Percentiles rank a stretch among this genome's conserved stretches.
These are phyloP conservation scores for Botryotinia narcissicola DNA, from an alignment of 2,329 filamentous ascomycete species.

Conservation along the genomic window DNA sequence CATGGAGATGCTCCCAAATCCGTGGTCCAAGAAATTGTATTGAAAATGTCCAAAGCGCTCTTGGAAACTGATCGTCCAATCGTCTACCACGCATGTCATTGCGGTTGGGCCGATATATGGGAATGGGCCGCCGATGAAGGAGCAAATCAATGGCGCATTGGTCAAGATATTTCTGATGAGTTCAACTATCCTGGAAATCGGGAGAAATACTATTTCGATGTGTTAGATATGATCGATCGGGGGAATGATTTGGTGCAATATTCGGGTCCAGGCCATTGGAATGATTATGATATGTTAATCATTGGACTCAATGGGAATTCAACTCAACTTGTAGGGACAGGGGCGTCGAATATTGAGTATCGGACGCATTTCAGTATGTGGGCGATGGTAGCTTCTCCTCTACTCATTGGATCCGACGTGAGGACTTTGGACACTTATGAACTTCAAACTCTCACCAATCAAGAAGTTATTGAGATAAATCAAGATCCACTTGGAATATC, in stretches of 20 bases:
- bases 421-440: slow-evolving; percentile 23
- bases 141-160: slow-evolving; percentile 50
- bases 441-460: slow-evolving; percentile 30
- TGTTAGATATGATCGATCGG: slow-evolving; percentile 47
- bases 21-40: neutral
- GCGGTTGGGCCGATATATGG: slow-evolving; percentile 47
- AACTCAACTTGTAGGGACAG: slow-evolving; percentile 44
- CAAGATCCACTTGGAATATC: slow-evolving; percentile 36
- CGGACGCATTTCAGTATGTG: slow-evolving; percentile 32
- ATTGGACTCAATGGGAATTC: slow-evolving; percentile 30
- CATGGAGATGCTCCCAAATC: slow-evolving; percentile 3
- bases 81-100: slow-evolving; percentile 52
- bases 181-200: slow-evolving; percentile 32
- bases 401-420: slow-evolving; percentile 32
- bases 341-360: slow-evolving; percentile 35
- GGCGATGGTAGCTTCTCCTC: slow-evolving; percentile 29
- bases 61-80: slow-evolving; percentile 45
- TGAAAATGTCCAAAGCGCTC: slow-evolving; percentile 12
- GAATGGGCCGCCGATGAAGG: slow-evolving; percentile 41
- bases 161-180: slow-evolving; percentile 43
- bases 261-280: slow-evolving; percentile 49
- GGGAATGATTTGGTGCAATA: slow-evolving; percentile 47
- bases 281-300: slow-evolving; percentile 41
- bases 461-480: slow-evolving; percentile 42
- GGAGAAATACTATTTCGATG: slow-evolving; percentile 31